Evolutionary conservation across 139 green algal genomes (phyloP), one percentile per base, ranked within the genome.

Genomic region (Coelastrella sp.): DNA sequence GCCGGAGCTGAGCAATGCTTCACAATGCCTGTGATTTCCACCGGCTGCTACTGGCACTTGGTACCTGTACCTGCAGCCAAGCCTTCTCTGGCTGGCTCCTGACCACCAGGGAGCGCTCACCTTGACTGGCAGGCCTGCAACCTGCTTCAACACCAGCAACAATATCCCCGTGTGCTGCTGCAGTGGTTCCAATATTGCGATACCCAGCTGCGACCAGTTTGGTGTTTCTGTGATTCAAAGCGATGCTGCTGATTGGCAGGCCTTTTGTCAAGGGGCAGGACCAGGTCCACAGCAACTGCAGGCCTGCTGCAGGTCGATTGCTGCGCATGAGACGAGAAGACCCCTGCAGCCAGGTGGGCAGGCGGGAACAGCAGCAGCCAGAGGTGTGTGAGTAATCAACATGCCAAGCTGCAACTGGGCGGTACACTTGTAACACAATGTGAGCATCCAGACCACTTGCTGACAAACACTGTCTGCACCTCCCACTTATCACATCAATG

Each of bases 141-240:
- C 61, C 72, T 87, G 76, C 76, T 82, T 25, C 25, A 24, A 17
- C 65, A 61, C 59, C 66, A 22, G 66, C 82, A 25, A 8, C 81
- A 57, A 49, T 73, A 9, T 85, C 85, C 24, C 49, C 73, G 19
- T 73, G 72, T 35, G 74, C 74, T 27, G 59, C 75, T 68, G 86
- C 86, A 70, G 74, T 60, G 20, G 61, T 61, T 85, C 60, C 78
- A 24, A 95, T 95, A 24, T 84, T 90, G 59, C 96, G 95, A 72
- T 98, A 98, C 11, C 96, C 96, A 24, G 96, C 96, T 12, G 96
- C 96, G 61, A 98, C 85, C 82, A 98, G 75, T 82, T 97, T 93
- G 8, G 89, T 90, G 11, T 85, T 85, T 17, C 82, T 90, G 63
- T 91, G 93, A 88, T 97, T 98, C 95, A 95, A 98, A 59, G 88